phyloP scores from a whole-genome alignment of 176 grass and related monocot genomes.

The Musa itinerans region DNA sequence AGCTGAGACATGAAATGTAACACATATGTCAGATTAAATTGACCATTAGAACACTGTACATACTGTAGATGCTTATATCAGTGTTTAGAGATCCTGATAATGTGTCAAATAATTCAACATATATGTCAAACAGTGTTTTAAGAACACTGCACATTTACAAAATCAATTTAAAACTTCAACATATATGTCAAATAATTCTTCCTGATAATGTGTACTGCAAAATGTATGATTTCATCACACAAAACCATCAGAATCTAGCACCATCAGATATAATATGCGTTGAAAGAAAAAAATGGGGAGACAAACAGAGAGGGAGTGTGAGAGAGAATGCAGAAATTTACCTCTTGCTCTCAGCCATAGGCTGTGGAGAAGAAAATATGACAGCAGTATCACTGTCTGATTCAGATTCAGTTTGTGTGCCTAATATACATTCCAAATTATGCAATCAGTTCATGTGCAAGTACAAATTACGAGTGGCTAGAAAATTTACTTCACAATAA shows the following conservation, averaged over 20 bases:
- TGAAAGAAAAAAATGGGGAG: not conserved
- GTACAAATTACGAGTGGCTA: too few species aligned
- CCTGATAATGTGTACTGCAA: too few species aligned
- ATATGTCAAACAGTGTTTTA: not conserved
- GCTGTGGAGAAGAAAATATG: constrained; percentile 42
- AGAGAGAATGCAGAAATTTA: constrained; percentile 18
- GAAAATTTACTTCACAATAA: not conserved
- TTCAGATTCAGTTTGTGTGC: constrained; percentile 25
- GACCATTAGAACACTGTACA: too few species aligned
- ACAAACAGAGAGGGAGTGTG: constrained; percentile 7
- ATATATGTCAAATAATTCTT: not conserved
- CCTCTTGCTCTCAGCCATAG: constrained; percentile 67
- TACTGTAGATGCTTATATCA: too few species aligned
- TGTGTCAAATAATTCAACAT: not conserved
- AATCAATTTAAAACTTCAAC: too few species aligned
- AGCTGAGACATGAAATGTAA: too few species aligned
- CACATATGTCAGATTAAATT: too few species aligned
- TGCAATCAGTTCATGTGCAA: not conserved
- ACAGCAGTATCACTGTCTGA: constrained; percentile 33
- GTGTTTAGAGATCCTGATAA: too few species aligned
- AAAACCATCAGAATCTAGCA: too few species aligned
- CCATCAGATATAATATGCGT: too few species aligned
- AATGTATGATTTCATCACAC: too few species aligned
- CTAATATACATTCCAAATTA: not conserved
- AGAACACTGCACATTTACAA: too few species aligned